A percentile compares a stretch with the other conserved stretches of the same genome.
These are phyloP conservation scores for Ceratobasidium sp. DNA, from an alignment of 1,284 basidiomycete species.

Conservation along the genomic window DNA sequence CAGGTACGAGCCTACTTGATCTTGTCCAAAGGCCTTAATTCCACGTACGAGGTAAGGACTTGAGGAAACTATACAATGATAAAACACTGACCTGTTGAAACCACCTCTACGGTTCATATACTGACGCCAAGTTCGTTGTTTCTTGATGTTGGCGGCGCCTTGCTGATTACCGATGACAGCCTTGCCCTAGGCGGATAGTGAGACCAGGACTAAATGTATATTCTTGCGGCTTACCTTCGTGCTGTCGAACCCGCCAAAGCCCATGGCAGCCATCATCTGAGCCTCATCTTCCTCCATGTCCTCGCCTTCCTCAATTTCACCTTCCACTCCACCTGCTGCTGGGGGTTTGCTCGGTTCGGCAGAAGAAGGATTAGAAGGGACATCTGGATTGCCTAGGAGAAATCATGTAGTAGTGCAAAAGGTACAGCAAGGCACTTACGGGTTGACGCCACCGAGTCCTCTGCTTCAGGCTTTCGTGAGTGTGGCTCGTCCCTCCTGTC, in stretches of 20 bases:
- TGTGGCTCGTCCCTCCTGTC: conserved; percentile 34
- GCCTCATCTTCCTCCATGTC: conserved; percentile 76
- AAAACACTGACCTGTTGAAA: conserved; percentile 79
- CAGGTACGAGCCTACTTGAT: conserved; percentile 62
- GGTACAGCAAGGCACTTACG: conserved; percentile 50
- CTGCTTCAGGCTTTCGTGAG: conserved; percentile 46
- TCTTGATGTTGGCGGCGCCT: conserved; percentile 80
- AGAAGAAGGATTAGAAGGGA: conserved; percentile 38
- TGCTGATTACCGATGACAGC: conserved; percentile 84
- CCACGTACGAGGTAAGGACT: conserved; percentile 47
- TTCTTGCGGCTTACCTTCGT: conserved; percentile 75
- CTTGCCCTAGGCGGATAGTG: conserved; percentile 67
- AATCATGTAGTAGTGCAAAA: conserved; percentile 6
- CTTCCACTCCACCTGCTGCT: conserved; percentile 57
- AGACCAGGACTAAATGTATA: conserved; percentile 15
- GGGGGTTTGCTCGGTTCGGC: conserved; percentile 58
- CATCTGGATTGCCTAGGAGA: not conserved
- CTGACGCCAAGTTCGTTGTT: conserved; percentile 93
- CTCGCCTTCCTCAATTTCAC: conserved; percentile 64
- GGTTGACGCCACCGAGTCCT: conserved; percentile 53
- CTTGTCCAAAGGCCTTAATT: conserved; percentile 71
- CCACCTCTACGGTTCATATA: conserved; percentile 96
- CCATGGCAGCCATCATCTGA: conserved; percentile 92
- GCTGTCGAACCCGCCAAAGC: conserved; percentile 85
- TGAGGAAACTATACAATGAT: not conserved